These are phyloP conservation scores for Xylaria sp. DNA, from an alignment of 2,329 filamentous ascomycete species.

Conservation along the genomic window DNA sequence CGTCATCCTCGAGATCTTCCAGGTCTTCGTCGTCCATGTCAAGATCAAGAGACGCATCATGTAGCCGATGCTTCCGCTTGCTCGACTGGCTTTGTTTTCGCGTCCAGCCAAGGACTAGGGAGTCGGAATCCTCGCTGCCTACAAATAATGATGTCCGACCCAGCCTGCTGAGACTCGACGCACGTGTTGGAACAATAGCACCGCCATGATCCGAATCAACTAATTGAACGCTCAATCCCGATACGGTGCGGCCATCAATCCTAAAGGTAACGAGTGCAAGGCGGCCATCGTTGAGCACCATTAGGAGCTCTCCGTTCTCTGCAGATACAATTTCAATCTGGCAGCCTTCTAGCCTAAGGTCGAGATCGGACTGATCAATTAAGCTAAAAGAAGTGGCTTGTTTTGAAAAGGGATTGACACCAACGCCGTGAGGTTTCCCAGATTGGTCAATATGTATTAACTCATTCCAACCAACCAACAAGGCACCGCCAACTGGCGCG, in stretches of 20 bases:
- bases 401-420: slow-evolving; percentile 88
- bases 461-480: slow-evolving; percentile 87
- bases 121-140: slow-evolving; percentile 84
- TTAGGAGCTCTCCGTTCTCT: slow-evolving; percentile 81
- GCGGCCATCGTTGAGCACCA: slow-evolving; percentile 77
- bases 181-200: slow-evolving; percentile 61
- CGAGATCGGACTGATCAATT: slow-evolving; percentile 81
- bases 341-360: slow-evolving; percentile 81
- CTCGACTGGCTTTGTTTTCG: slow-evolving; percentile 65
- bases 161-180: slow-evolving; percentile 73
- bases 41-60: slow-evolving; percentile 58
- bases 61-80: slow-evolving; percentile 66
- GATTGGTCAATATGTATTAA: slow-evolving; percentile 95
- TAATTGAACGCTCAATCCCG: slow-evolving; percentile 75
- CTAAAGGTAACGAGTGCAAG: slow-evolving; percentile 80
- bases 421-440: slow-evolving; percentile 89
- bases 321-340: slow-evolving; percentile 76
- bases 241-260: slow-evolving; percentile 89
- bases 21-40: slow-evolving; percentile 58
- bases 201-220: slow-evolving; percentile 69
- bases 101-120: slow-evolving; percentile 80
- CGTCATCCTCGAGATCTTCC: slow-evolving; percentile 65
- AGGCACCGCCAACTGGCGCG: slow-evolving; percentile 83
- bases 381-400: slow-evolving; percentile 83
- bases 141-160: slow-evolving; percentile 76